Base-by-base conservation (phyloP, 345 rosid genomes). In the Dovyalis caffra region DNA sequence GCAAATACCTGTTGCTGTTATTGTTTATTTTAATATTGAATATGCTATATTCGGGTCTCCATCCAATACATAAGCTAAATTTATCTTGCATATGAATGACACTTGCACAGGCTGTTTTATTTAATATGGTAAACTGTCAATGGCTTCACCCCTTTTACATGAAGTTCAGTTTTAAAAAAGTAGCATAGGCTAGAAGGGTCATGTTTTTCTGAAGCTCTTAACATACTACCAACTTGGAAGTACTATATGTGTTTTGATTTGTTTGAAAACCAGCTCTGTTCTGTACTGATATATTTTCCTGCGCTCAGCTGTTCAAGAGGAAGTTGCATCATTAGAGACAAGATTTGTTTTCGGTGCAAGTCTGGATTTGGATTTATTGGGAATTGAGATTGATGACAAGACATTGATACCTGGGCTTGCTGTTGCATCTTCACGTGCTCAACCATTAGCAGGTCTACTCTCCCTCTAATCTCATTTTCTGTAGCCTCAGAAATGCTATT, bases 401-500 rank as follows among this genome's bases (percentile, higher is more conserved):
- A 88, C 96, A 25, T 70, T 90, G 84, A 89, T 95, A 79, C 98
- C 99, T 5, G 98, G 99, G 75, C 89, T 95, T 66, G 86, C 99
- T 29, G 99, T 95, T 74, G 92, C 98, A 74, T 81, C 98, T 74
- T 89, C 97, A 32, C 90, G 97, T 34, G 99, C 98, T 45, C 83
- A 90, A 82, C 95, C 97, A 47, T 81, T 95, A 40, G 98, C 97
- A 83, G 99, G 99, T 92, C 23, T 69, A 64, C 64, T 63, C 65
- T 72, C 49, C 71, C 80, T 53, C 37, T 14, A 8, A 29, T 38
- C 2, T n/a, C 49, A 82, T 34, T 51, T 40, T 11, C 64, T 64
- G 56, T 47, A 21, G 28, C 49, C 38, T 38, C 23, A n/a, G 14
- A 11, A 56, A 56, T 43, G 18, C 5, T 18, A 0, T 45, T 16